phyloP scores from a whole-genome alignment of 148 eudicot genomes.

The Camellia granthamiana region DNA sequence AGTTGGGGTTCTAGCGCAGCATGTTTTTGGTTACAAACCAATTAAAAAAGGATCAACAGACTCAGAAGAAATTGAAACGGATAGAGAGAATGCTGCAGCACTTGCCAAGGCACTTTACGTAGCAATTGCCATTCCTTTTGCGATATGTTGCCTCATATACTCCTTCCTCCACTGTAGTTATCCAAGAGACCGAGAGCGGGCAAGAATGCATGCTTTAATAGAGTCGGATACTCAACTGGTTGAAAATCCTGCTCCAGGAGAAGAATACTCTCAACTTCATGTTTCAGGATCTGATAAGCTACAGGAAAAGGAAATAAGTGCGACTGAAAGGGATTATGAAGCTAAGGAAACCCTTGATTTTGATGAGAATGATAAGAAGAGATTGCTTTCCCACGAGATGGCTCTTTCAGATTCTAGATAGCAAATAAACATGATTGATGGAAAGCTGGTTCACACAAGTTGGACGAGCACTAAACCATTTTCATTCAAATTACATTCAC shows the following conservation, averaged over 20 bases:
- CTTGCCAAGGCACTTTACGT: constrained; percentile 81
- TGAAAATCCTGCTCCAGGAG: constrained; percentile 21
- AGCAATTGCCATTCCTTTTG: constrained; percentile 65
- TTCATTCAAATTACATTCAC: too few relatives aligned
- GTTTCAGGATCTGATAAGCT: constrained; percentile 14
- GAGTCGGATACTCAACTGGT: constrained; percentile 54
- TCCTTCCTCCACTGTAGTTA: constrained; percentile 79
- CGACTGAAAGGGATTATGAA: constrained; percentile 26
- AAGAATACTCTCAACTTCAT: constrained; percentile 20
- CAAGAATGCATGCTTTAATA: constrained; percentile 60
- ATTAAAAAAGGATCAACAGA: constrained; percentile 49
- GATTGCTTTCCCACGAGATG: constrained; percentile 21
- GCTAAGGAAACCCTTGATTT: constrained; percentile 25
- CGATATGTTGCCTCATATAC: constrained; percentile 60
- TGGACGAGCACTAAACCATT: too few relatives aligned
- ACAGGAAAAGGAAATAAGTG: constrained; percentile 19
- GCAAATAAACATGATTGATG: neutral
- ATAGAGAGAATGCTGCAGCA: constrained; percentile 67
- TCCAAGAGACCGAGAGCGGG: constrained; percentile 79
- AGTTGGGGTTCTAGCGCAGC: constrained; percentile 82
- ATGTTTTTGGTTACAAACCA: constrained; percentile 73
- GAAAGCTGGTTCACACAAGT: too few relatives aligned
- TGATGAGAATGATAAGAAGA: constrained; percentile 41
- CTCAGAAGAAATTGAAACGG: constrained; percentile 39
- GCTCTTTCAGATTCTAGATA: neutral